Percentiles rank a stretch among this genome's conserved stretches.
phyloP scores from a whole-genome alignment of 2,329 filamentous ascomycete species.

The Colletotrichum cereale region DNA sequence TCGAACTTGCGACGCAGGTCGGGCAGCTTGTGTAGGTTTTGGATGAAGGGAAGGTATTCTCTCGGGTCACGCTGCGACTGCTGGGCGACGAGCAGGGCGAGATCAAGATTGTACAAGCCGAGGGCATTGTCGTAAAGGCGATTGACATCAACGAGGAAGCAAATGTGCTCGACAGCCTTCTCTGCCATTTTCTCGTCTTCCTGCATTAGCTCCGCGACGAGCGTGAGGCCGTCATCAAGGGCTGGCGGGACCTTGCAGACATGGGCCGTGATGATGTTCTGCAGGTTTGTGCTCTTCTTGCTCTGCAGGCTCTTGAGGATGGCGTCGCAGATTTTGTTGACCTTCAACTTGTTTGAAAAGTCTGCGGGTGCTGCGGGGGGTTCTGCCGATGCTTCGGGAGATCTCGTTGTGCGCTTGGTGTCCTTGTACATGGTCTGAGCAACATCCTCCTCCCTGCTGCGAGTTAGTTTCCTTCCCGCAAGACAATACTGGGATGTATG shows the following conservation, averaged over 20 bases:
- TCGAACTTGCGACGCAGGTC: conserved; percentile 80
- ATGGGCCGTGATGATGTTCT: conserved; percentile 94
- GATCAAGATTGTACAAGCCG: conserved; percentile 90
- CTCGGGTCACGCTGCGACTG: conserved; percentile 95
- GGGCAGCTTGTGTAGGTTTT: conserved; percentile 82
- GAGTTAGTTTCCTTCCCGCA: conserved; percentile 44
- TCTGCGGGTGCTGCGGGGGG: conserved; percentile 33
- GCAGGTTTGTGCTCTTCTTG: conserved; percentile 75
- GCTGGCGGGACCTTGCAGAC: conserved; percentile 95
- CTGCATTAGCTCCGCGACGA: conserved; percentile 81
- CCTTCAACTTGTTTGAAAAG: conserved; percentile 66
- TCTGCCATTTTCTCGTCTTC: conserved; percentile 81
- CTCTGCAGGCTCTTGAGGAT: conserved; percentile 77
- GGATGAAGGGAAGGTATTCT: conserved; percentile 95
- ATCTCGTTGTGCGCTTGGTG: conserved; percentile 65
- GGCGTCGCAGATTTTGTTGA: conserved; percentile 90
- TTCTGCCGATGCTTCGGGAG: conserved; percentile 33
- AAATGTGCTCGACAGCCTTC: conserved; percentile 94
- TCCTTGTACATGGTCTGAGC: conserved; percentile 94
- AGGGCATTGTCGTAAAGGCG: conserved; percentile 90
- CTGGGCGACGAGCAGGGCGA: conserved; percentile 91
- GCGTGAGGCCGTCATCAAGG: conserved; percentile 82
- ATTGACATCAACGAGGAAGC: conserved; percentile 95
- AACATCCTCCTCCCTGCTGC: conserved; percentile 84
- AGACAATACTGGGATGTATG: background rate